Evolutionary conservation across 2,329 filamentous ascomycete species (phyloP), one percentile per base, ranked within the genome.

Genomic region (Calonectria multiphialidica): DNA sequence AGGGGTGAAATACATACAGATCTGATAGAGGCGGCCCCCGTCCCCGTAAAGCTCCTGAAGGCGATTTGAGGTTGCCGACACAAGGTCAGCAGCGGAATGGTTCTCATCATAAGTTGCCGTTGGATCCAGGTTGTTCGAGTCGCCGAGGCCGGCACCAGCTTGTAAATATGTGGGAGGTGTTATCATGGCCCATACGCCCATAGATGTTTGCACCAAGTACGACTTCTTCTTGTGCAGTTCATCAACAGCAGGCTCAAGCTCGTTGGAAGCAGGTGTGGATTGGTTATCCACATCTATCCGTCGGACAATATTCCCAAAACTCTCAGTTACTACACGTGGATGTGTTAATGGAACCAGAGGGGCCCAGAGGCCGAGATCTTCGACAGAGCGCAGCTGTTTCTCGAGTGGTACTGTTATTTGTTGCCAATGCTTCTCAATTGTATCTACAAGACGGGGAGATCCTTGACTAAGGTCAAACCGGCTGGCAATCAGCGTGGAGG

Each of bases 251-350:
- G 81, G 81, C 80, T 97, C 94, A 1, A 96, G 86, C 80, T 96
- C 94, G 33, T 88, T 87, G 1, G 93, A 95, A 3, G 94, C 94
- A 15, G 93, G 91, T 0, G 88, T 84, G 1, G 83, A 78, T 37
- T 84, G 81, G 5, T 85, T 86, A 25, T 86, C 79, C 21, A 88
- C 83, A 18, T 90, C 85, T 12, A 96, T 80, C 49, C 90, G 89
- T 37, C 93, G 90, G 25, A 97, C 86, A 68, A 97, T 96, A 82
- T 97, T 97, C 4, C 95, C 95, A 78, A 96, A 90, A 42, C 91
- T 91, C 44, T 90, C 88, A 1, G 88, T 84, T 42, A 97, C 91
- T 57, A 83, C 85, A 21, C 93, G 89, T 18, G 92, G 88, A 7
- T 84, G 81, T 0, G 93, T 94, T 42, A 96, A 81, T 1, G 93